Conservation (phyloP, 129 eudicot species). For the Glebionis coronaria region DNA sequence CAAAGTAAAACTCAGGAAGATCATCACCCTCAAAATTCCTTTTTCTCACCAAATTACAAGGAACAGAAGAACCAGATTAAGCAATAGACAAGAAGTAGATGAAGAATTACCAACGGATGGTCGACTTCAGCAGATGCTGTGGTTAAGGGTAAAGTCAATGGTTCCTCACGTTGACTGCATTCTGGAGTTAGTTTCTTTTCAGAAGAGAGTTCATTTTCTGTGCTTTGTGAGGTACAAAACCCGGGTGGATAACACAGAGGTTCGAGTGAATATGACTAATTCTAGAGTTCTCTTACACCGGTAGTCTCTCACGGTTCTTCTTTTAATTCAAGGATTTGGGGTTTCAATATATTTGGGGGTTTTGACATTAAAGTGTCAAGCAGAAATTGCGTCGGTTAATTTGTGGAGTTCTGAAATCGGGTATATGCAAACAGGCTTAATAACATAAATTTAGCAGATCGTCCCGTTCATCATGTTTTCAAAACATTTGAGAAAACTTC, state of each 20-base stretch:
- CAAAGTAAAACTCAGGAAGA: constrained; percentile 77
- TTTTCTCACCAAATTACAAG: constrained; percentile 13
- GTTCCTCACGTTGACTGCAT: constrained; percentile 21
- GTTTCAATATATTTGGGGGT: too few species aligned
- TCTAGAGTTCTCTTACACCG: too few species aligned
- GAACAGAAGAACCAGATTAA: constrained; percentile 16
- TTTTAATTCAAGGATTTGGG: too few species aligned
- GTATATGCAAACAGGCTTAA: too few species aligned
- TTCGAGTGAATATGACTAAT: constrained; percentile 27
- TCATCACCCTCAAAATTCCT: constrained; percentile 51
- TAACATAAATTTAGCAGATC: too few species aligned
- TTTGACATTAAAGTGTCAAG: too few species aligned
- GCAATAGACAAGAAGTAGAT: constrained; percentile 2
- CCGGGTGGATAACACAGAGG: constrained; percentile 33
- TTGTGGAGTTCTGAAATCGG: too few species aligned
- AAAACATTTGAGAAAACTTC: too few species aligned
- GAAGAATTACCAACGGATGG: constrained; percentile 14
- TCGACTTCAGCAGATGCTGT: constrained; percentile 17
- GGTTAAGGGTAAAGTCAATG: constrained; percentile 19
- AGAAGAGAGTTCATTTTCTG: constrained; percentile 29
- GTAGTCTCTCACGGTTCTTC: too few species aligned
- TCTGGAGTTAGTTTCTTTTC: constrained; percentile 13
- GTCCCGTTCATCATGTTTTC: too few species aligned
- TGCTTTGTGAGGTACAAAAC: constrained; percentile 21
- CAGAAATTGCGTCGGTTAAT: too few species aligned